Base-by-base conservation (phyloP, 2,329 filamentous ascomycete genomes). In the Aotearoamyces nothofagi region DNA sequence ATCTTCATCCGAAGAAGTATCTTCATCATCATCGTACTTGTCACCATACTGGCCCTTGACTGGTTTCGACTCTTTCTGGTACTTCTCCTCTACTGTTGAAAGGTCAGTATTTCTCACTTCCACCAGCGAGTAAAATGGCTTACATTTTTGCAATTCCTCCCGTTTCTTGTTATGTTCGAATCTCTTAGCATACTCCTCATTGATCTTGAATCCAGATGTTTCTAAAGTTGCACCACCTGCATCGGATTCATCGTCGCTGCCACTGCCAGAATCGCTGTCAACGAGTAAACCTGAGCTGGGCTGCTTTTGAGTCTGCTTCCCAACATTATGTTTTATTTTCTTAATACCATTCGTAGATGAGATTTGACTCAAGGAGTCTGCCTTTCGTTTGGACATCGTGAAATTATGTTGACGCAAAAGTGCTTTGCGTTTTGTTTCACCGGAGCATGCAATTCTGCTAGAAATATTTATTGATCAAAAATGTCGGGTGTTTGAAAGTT, bases 111-210 rank as follows among this genome's bases (percentile, higher is more conserved):
- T 22, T n/a, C 15, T 14, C 13, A 11, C 30, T 26, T n/a, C 4
- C n/a, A n/a, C 19, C n/a, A 20, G n/a, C 19, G 19, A 20, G 19
- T n/a, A 7, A 20, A 8, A n/a, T n/a, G 19, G 55, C 69, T 44
- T 46, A 79, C 76, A 53, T 47, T 69, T 66, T 10, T 84, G 76
- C 38, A 73, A 60, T 51, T 98, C 90, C 49, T 92, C 86, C 33
- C 87, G 71, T 59, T 93, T 93, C 61, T 96, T 94, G 58, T 98
- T 98, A 57, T 96, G 69, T 53, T 98, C 90, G 44, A 93, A 96
- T 22, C 82, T 68, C 41, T 69, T 72, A 24, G 90, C 90, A 52
- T 77, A 98, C 29, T 92, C 82, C 50, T 84, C 64, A 54, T 98
- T 96, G 54, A 98, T 76, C 50, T 79, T 84, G 51, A 96, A 67